phyloP scores from a whole-genome alignment of 2,329 filamentous ascomycete species.

The Alternaria arbusti region DNA sequence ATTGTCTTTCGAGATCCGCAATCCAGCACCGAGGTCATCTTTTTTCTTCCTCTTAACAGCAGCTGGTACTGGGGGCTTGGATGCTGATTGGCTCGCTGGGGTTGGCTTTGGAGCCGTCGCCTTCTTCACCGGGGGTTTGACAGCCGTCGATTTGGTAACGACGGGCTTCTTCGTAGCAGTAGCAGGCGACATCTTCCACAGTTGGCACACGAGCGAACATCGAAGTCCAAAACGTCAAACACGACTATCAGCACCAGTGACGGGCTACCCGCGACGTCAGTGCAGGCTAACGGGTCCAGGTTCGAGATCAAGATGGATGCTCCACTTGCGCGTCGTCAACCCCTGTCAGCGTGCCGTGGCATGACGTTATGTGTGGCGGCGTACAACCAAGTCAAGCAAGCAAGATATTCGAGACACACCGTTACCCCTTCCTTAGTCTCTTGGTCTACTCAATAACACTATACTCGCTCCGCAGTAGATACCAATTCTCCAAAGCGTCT shows the following conservation, averaged over 20 bases:
- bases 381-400: constrained; percentile 23
- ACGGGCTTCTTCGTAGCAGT: constrained; percentile 35
- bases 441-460: constrained; percentile 8
- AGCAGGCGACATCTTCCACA: constrained; percentile 27
- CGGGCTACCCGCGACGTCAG: constrained; percentile 26
- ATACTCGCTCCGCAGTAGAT: constrained; percentile 5
- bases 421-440: constrained; percentile 17
- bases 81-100: constrained; percentile 17
- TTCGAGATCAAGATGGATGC: constrained; percentile 32
- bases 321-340: constrained; percentile 29
- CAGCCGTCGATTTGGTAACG: constrained; percentile 4
- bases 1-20: constrained; percentile 52
- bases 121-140: constrained; percentile 2
- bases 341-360: constrained; percentile 27
- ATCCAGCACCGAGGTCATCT: constrained; percentile 51
- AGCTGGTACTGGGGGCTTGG: constrained; percentile 16
- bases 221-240: constrained; percentile 11
- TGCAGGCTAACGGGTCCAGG: constrained; percentile 26
- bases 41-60: constrained; percentile 43
- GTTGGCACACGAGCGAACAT: constrained; percentile 3
- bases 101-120: background rate
- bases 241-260: constrained; percentile 5
- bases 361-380: constrained; percentile 46
- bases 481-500: background rate
- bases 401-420: constrained; percentile 29